These are phyloP conservation scores for Flaveria robusta DNA, from an alignment of 129 eudicot species.

Conservation along the genomic window DNA sequence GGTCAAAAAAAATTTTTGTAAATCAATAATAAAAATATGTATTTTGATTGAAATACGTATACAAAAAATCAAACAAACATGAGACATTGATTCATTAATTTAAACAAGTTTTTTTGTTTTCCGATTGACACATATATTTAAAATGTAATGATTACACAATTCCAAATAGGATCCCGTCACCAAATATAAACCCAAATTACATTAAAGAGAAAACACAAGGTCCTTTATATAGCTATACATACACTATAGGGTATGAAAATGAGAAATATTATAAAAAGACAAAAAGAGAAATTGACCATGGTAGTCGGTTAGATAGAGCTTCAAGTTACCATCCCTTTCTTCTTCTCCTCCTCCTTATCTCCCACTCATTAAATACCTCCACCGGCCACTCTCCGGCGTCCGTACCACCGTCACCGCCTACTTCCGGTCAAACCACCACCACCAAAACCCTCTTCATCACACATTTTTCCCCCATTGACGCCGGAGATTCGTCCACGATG, in stretches of 20 bases:
- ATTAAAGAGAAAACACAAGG: background rate
- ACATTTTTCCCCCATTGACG: conserved; percentile 3
- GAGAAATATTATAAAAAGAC: background rate
- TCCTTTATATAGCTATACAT: too few species aligned
- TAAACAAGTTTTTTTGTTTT: too few species aligned
- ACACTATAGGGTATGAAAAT: background rate
- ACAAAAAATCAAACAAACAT: too few species aligned
- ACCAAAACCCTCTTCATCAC: conserved; percentile 19
- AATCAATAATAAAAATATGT: too few species aligned
- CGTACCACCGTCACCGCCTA: conserved; percentile 35
- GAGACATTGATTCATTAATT: too few species aligned
- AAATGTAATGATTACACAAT: too few species aligned
- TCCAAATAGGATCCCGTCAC: too few species aligned
- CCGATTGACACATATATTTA: too few species aligned
- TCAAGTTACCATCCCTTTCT: conserved; percentile 38
- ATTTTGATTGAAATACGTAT: too few species aligned
- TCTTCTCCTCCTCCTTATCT: conserved; percentile 2
- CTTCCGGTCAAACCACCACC: conserved; percentile 32
- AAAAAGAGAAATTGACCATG: conserved; percentile 27
- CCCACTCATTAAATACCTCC: conserved; percentile 22
- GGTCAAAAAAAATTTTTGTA: too few species aligned
- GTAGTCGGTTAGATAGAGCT: conserved; percentile 31
- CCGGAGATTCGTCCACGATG: conserved; percentile 2
- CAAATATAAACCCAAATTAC: background rate
- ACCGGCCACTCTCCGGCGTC: conserved; percentile 30